These are phyloP conservation scores for Teratosphaeria gauchensis DNA, from an alignment of 2,329 filamentous ascomycete species.

Conservation along the genomic window DNA sequence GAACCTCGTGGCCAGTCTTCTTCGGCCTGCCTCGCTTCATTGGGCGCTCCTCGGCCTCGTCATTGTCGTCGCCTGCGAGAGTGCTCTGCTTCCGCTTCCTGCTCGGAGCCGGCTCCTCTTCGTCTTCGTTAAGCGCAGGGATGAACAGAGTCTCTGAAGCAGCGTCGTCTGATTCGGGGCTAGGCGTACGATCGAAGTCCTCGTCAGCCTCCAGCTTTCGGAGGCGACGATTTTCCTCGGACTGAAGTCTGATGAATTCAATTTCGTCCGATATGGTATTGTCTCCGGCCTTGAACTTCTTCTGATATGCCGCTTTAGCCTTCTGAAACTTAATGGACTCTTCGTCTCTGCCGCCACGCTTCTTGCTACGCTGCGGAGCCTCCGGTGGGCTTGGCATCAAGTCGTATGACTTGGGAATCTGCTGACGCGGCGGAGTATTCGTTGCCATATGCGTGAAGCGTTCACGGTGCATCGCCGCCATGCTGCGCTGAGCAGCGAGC, in stretches of 20 bases:
- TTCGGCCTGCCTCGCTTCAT: constrained; percentile 1
- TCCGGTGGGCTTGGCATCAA: neutral
- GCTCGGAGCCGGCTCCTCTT: neutral
- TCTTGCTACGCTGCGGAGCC: neutral
- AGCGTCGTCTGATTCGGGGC: constrained; percentile 4
- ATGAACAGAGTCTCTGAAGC: constrained; percentile 5
- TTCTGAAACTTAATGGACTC: constrained; percentile 2
- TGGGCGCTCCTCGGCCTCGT: neutral
- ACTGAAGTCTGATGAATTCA: constrained; percentile 12
- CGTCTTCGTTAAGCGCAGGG: neutral
- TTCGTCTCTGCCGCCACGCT: neutral
- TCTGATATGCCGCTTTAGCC: constrained; percentile 1
- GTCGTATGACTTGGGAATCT: neutral
- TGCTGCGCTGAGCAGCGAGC: neutral
- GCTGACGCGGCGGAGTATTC: neutral
- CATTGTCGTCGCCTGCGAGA: no score
- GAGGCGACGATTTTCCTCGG: constrained; percentile 8
- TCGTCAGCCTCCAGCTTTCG: constrained; percentile 11
- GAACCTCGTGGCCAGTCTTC: neutral
- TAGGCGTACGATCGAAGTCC: constrained; percentile 7
- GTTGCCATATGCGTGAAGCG: neutral
- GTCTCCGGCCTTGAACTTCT: constrained; percentile 8
- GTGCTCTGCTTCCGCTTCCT: constrained; percentile 1
- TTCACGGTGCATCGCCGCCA: neutral
- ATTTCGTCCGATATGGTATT: constrained; percentile 13